Percentiles rank a stretch among this genome's conserved stretches.
These are phyloP conservation scores for Myxozyma melibiosi DNA, from an alignment of 805 yeast genomes.

Conservation along the genomic window DNA sequence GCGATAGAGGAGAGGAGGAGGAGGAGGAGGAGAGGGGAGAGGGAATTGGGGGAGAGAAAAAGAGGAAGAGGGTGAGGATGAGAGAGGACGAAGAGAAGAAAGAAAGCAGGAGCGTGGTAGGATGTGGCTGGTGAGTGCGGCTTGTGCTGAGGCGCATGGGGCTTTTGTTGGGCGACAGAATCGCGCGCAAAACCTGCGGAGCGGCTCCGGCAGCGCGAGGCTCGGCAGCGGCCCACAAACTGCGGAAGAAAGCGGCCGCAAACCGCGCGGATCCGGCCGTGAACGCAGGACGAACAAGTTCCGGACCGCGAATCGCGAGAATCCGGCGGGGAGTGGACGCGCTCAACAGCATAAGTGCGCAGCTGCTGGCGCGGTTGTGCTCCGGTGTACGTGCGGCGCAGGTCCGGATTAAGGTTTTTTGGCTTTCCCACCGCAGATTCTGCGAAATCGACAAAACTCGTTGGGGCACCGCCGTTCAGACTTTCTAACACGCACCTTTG, in stretches of 20 bases:
- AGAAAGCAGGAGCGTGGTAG: background rate
- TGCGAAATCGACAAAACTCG: background rate
- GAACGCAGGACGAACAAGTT: too few species aligned
- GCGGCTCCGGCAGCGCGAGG: background rate
- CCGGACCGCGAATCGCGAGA: too few species aligned
- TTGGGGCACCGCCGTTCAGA: constrained; percentile 5
- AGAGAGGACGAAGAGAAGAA: constrained; percentile 1
- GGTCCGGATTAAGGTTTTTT: too few species aligned
- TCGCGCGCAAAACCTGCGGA: background rate
- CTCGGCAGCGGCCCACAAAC: too few species aligned
- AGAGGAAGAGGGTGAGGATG: background rate
- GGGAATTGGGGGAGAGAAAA: background rate
- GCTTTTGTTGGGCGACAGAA: constrained; percentile 3
- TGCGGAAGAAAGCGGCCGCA: too few species aligned
- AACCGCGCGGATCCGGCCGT: too few species aligned
- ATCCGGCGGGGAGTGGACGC: background rate
- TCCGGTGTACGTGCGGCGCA: background rate
- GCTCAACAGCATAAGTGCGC: constrained; percentile 1
- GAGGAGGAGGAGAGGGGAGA: constrained; percentile 5
- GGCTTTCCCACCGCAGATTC: background rate
- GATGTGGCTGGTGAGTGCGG: background rate
- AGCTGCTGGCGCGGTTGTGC: background rate
- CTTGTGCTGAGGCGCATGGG: constrained; percentile 9
- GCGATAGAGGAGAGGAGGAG: constrained; percentile 4
- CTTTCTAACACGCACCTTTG: background rate